Percentiles rank a stretch among this genome's conserved stretches.
Conservation (phyloP, 371 early-diverging fungal species). For the Lichtheimia corymbifera region DNA sequence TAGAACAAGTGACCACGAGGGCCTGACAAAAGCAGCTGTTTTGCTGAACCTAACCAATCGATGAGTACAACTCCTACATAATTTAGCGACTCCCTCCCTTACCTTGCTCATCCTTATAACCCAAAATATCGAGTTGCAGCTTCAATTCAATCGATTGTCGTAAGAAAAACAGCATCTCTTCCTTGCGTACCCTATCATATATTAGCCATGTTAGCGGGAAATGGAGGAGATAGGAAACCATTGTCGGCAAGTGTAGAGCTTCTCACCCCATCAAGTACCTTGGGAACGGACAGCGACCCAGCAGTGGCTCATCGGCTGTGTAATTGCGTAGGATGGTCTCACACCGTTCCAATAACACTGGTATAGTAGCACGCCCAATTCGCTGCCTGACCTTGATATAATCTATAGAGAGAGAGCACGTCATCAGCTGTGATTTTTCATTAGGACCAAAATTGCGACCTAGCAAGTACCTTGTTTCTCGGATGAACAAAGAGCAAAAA, state of each 20-base stretch:
- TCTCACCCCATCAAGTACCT: conserved; percentile 62
- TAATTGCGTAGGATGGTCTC: conserved; percentile 68
- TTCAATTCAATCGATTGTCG: conserved; percentile 62
- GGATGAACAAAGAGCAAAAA: conserved; percentile 69
- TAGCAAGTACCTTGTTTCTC: conserved; percentile 45
- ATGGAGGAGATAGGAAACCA: background rate
- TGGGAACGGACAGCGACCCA: conserved; percentile 82
- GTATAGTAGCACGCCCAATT: conserved; percentile 69
- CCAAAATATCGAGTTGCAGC: conserved; percentile 53
- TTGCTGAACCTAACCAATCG: conserved; percentile 28
- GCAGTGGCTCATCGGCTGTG: conserved; percentile 70
- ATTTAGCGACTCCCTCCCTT: conserved; percentile 12
- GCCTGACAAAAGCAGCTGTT: conserved; percentile 58
- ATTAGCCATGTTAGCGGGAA: background rate
- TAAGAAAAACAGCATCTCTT: conserved; percentile 73
- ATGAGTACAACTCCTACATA: background rate
- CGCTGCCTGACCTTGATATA: conserved; percentile 47
- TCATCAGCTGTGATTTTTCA: no score
- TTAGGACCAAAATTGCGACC: background rate
- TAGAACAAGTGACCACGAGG: conserved; percentile 72
- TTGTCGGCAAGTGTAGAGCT: conserved; percentile 2
- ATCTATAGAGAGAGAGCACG: conserved; percentile 17
- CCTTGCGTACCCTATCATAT: conserved; percentile 63
- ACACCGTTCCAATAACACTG: conserved; percentile 73
- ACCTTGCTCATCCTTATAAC: conserved; percentile 22